Conservation (phyloP, 257 asterid species). For the Verbascum thapsus region DNA sequence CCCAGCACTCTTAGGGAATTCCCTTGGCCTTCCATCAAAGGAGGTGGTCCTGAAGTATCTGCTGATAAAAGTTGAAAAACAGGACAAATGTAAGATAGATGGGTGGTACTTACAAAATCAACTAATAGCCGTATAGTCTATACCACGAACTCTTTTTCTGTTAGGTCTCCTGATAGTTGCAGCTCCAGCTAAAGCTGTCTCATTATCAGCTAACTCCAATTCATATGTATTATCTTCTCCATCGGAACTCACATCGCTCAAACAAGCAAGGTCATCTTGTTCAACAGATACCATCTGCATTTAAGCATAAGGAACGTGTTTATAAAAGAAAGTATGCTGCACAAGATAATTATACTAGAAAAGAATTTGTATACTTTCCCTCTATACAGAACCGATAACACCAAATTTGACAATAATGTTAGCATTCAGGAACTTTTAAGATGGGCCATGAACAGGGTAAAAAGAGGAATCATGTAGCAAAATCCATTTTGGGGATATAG, state of each 20-base stretch:
- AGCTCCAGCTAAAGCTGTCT: conserved; percentile 65
- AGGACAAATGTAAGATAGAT: conserved; percentile 21
- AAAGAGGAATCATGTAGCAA: background rate
- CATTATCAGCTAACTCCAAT: conserved; percentile 89
- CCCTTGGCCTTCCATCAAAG: conserved; percentile 98
- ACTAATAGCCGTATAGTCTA: conserved; percentile 27
- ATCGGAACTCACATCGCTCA: conserved; percentile 91
- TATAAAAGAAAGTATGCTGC: conserved; percentile 13
- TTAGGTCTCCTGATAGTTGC: conserved; percentile 58
- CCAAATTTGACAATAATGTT: too few relatives aligned
- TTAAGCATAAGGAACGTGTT: conserved; percentile 27
- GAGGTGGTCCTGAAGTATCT: conserved; percentile 73
- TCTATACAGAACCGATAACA: conserved; percentile 3
- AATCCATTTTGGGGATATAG: conserved; percentile 5
- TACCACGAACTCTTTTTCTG: conserved; percentile 81
- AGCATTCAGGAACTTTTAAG: conserved; percentile 2
- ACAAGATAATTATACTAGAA: background rate
- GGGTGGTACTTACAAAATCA: conserved; percentile 9
- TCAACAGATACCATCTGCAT: conserved; percentile 93
- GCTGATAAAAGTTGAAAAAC: conserved; percentile 33
- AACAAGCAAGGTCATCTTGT: conserved; percentile 96
- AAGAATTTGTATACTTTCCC: background rate
- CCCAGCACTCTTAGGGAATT: conserved; percentile 82
- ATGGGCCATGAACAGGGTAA: background rate
- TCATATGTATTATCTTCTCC: conserved; percentile 95